Evolutionary conservation across 352 stramenopile species (phyloP).

Genomic region (Poterioochromonas sp.): DNA sequence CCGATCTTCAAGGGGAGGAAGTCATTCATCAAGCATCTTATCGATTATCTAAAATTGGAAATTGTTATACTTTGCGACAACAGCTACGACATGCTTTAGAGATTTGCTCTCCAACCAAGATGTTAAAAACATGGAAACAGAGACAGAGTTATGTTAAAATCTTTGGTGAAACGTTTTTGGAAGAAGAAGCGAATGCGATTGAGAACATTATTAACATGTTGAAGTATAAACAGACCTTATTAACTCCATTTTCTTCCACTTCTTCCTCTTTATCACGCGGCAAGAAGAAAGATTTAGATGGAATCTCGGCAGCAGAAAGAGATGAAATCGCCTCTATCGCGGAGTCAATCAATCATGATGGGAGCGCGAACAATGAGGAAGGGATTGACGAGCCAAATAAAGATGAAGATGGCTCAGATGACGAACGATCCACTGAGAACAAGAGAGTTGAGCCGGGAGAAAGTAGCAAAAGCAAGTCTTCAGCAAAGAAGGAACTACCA

Average conservation of each 20-base stretch:
- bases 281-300: neutral
- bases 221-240: neutral
- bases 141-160: neutral
- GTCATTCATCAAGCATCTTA: neutral
- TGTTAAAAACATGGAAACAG: neutral
- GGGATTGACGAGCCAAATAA: no score
- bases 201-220: conserved; percentile 4
- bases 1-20: neutral
- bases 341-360: neutral
- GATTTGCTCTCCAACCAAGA: neutral
- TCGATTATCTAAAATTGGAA: neutral
- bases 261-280: neutral
- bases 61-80: neutral
- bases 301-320: neutral
- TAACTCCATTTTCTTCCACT: no score
- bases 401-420: no score
- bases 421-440: no score
- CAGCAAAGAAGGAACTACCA: no score
- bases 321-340: neutral
- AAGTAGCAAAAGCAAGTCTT: no score
- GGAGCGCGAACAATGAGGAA: neutral
- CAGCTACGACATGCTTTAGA: neutral
- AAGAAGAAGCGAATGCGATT: neutral
- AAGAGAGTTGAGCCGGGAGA: no score
- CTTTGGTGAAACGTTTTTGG: neutral